phyloP scores from a whole-genome alignment of 257 asterid species.

The Cynanchum wilfordii region DNA sequence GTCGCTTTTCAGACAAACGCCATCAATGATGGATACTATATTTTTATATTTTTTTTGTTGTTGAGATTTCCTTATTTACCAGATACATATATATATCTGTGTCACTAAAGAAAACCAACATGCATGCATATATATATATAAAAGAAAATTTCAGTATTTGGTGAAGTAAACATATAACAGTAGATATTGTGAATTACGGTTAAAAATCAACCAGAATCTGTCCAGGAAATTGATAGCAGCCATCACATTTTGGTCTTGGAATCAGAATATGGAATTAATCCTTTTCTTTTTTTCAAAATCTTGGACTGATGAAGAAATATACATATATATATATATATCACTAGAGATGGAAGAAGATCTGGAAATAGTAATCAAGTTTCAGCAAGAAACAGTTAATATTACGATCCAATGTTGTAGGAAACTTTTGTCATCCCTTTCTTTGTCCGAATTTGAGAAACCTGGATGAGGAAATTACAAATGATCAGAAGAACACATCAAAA shows the following conservation, averaged over 20 bases:
- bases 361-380: background rate
- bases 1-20: background rate
- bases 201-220: background rate
- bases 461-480: slow-evolving; percentile 11
- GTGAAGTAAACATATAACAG: no score
- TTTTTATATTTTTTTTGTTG: background rate
- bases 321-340: background rate
- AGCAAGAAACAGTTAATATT: background rate
- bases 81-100: background rate
- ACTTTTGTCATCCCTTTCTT: slow-evolving; percentile 63
- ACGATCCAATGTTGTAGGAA: slow-evolving; percentile 39
- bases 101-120: background rate
- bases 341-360: background rate
- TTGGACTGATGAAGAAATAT: background rate
- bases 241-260: background rate
- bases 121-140: background rate
- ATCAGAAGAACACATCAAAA: background rate
- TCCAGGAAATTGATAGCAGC: background rate
- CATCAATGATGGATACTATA: background rate
- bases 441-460: slow-evolving; percentile 84
- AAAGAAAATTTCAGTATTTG: background rate
- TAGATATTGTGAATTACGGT: background rate
- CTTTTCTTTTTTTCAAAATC: background rate
- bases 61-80: background rate
- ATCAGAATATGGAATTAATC: background rate